A percentile compares a stretch with the other conserved stretches of the same genome.
Evolutionary conservation across 768 basidiomycete species (phyloP).

Genomic region (Podaxis rugospora): DNA sequence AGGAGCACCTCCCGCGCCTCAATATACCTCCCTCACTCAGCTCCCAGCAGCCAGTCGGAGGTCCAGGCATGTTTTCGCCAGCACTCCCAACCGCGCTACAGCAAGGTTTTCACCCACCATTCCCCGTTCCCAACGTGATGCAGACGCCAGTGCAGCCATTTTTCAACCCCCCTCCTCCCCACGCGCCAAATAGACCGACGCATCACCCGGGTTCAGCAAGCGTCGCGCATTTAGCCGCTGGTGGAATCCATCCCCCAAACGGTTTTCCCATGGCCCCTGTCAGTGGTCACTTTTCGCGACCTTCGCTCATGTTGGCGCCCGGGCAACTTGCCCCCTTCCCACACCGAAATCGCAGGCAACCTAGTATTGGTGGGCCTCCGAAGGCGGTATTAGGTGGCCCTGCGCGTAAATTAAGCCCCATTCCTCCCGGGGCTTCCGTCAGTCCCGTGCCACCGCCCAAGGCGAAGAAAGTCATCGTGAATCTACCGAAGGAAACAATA

Average conservation of each 20-base stretch:
- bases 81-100: constrained; percentile 57
- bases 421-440: constrained; percentile 37
- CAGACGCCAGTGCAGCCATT: constrained; percentile 76
- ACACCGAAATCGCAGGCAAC: constrained; percentile 45
- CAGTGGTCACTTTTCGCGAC: constrained; percentile 49
- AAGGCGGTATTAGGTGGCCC: constrained; percentile 83
- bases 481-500: constrained; percentile 68
- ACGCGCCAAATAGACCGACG: constrained; percentile 46
- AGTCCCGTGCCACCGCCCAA: constrained; percentile 38
- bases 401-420: constrained; percentile 68
- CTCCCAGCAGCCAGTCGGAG: constrained; percentile 49
- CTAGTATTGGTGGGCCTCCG: constrained; percentile 83
- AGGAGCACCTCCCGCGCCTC: constrained; percentile 53
- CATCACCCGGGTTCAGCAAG: constrained; percentile 57
- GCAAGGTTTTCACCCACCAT: constrained; percentile 52
- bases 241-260: constrained; percentile 52
- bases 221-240: constrained; percentile 58
- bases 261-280: constrained; percentile 56
- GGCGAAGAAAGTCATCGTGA: constrained; percentile 64
- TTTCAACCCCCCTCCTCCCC: constrained; percentile 48
- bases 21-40: constrained; percentile 50
- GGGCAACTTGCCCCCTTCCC: constrained; percentile 47
- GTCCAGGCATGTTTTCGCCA: constrained; percentile 58
- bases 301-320: constrained; percentile 39
- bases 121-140: constrained; percentile 43